These are phyloP conservation scores for Oryza nivara DNA, from an alignment of 176 grass and related monocot species.

Conservation along the genomic window DNA sequence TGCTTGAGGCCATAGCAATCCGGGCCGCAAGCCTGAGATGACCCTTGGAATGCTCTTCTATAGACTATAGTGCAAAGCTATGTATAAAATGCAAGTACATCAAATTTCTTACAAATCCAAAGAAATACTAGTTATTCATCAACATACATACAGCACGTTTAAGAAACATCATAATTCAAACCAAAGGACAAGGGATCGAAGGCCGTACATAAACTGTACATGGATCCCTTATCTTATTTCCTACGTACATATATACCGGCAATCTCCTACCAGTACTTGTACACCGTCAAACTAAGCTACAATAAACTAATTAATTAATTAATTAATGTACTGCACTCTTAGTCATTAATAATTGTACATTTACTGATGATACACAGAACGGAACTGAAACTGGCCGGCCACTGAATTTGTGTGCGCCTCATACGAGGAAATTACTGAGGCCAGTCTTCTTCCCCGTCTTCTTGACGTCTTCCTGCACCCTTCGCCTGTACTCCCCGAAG, in stretches of 20 bases:
- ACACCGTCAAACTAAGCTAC: slow-evolving; percentile 22
- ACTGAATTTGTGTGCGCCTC: not conserved
- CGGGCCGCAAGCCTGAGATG: too few species aligned
- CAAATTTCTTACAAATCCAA: not conserved
- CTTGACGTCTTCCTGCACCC: slow-evolving; percentile 75
- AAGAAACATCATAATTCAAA: not conserved
- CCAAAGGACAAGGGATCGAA: not conserved
- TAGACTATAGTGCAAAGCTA: too few species aligned
- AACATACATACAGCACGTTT: not conserved
- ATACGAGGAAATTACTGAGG: slow-evolving; percentile 65
- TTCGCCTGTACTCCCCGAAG: slow-evolving; percentile 79
- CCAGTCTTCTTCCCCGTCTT: slow-evolving; percentile 67
- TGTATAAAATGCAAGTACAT: not conserved
- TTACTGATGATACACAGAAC: not conserved
- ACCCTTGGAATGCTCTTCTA: too few species aligned
- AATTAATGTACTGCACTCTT: not conserved
- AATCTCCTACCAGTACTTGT: not conserved
- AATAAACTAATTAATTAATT: not conserved
- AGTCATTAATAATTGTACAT: not conserved
- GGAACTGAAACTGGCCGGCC: not conserved
- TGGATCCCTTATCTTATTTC: not conserved
- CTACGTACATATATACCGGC: not conserved
- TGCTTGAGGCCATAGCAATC: too few species aligned
- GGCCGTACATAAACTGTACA: not conserved
- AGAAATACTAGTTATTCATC: not conserved